phyloP scores from a whole-genome alignment of 2,329 filamentous ascomycete species.

The Aspergillus ustus region DNA sequence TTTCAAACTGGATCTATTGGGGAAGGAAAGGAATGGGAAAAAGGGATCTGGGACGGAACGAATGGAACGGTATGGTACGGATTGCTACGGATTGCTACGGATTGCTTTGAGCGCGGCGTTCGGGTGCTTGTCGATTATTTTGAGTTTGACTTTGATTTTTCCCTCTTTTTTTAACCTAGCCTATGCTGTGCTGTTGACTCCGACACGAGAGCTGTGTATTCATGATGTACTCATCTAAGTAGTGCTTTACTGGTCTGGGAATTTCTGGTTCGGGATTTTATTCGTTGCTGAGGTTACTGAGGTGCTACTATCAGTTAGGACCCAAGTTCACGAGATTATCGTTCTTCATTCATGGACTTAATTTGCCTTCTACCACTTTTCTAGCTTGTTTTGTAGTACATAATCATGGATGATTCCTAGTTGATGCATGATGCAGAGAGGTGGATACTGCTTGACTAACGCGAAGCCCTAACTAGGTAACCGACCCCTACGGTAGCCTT shows the following conservation, averaged over 20 bases:
- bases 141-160: background rate
- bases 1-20: background rate
- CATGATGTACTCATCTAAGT: too few relatives aligned
- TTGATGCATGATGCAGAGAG: too few relatives aligned
- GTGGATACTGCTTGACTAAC: too few relatives aligned
- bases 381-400: too few relatives aligned
- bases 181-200: background rate
- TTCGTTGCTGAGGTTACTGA: too few relatives aligned
- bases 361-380: too few relatives aligned
- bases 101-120: slow-evolving; percentile 19
- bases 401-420: too few relatives aligned
- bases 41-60: slow-evolving; percentile 5
- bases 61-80: background rate
- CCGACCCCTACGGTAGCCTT: background rate
- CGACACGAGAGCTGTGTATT: background rate
- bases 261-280: too few relatives aligned
- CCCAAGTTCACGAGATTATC: too few relatives aligned
- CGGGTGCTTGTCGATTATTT: background rate
- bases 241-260: too few relatives aligned
- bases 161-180: background rate
- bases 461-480: background rate
- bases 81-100: background rate
- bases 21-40: background rate
- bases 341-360: too few relatives aligned
- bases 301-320: too few relatives aligned